Evolutionary conservation across 2,329 filamentous ascomycete genomes (phyloP).

Genomic region (Colletotrichum sp.): DNA sequence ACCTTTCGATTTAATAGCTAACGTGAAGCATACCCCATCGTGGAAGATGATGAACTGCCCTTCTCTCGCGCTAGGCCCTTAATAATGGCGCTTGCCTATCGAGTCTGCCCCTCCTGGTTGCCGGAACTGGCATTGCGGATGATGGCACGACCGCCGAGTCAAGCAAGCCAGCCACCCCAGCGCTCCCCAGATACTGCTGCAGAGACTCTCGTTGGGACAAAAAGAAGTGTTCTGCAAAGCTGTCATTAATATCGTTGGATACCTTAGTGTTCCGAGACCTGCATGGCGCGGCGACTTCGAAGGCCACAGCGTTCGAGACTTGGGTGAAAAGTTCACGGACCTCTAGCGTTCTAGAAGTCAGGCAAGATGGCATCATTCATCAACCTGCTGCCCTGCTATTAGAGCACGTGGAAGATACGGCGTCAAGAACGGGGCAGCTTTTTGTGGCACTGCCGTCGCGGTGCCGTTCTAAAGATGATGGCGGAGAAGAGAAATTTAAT

Average conservation of each 20-base stretch:
- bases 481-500: background rate
- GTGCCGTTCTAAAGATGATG: background rate
- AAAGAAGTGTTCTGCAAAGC: background rate
- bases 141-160: background rate
- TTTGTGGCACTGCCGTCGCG: background rate
- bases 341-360: background rate
- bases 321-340: background rate
- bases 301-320: background rate
- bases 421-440: background rate
- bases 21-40: background rate
- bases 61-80: background rate
- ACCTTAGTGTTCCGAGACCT: background rate
- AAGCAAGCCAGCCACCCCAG: background rate
- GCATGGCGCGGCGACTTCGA: background rate
- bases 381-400: background rate
- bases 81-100: background rate
- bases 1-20: accelerated
- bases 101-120: background rate
- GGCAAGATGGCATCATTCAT: background rate
- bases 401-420: no score
- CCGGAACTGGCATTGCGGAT: background rate
- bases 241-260: background rate
- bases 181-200: background rate
- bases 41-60: background rate
- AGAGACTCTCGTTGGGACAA: background rate